These are phyloP conservation scores for Forsythia viridissima DNA, from an alignment of 257 asterid species.

Conservation along the genomic window DNA sequence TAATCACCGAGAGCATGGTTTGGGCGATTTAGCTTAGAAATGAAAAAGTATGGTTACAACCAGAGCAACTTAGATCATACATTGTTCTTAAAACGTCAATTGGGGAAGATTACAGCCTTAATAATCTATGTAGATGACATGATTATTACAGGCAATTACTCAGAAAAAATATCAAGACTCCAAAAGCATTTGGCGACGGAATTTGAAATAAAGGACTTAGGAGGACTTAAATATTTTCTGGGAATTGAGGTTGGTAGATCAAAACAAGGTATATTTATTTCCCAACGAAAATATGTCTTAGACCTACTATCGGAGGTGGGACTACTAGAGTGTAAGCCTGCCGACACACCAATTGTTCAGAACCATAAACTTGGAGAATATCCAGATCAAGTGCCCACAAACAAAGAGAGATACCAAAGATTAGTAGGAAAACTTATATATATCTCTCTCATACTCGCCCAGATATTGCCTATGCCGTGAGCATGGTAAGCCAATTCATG, in stretches of 20 bases:
- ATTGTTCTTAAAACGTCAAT: background rate
- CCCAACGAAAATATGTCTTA: background rate
- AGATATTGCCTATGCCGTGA: background rate
- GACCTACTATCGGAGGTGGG: background rate
- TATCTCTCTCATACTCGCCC: too few species aligned
- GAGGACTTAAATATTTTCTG: background rate
- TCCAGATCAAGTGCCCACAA: background rate
- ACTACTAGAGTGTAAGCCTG: background rate
- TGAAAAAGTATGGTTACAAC: background rate
- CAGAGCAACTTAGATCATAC: background rate
- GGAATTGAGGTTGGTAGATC: background rate
- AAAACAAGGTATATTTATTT: background rate
- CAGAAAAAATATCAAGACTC: background rate
- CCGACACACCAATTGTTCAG: background rate
- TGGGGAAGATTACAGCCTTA: background rate
- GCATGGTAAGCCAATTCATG: background rate
- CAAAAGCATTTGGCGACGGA: background rate
- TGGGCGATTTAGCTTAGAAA: background rate
- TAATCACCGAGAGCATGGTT: background rate
- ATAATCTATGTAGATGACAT: background rate
- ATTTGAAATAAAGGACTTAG: conserved; percentile 14
- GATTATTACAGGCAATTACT: background rate
- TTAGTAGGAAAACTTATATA: too few species aligned
- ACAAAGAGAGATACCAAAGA: too few species aligned
- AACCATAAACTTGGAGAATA: conserved; percentile 3